phyloP scores from a whole-genome alignment of 805 yeast genomes.

The Nakazawaea wickerhamii region DNA sequence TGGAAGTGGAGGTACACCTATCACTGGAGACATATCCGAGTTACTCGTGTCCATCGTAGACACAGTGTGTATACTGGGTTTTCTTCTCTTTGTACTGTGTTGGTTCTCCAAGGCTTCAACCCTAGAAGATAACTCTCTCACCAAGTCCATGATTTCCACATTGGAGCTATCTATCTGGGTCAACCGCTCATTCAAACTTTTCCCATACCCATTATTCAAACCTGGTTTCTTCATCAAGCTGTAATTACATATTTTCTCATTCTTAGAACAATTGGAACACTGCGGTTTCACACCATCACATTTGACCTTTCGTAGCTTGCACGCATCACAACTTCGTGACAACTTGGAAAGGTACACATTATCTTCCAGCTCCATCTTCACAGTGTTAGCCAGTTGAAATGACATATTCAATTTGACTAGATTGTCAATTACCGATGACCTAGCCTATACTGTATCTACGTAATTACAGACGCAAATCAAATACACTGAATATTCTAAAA shows the following conservation, averaged over 20 bases:
- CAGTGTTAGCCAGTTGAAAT: neutral
- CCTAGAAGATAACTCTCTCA: constrained; percentile 1
- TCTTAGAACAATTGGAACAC: constrained; percentile 16
- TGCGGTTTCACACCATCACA: constrained; percentile 16
- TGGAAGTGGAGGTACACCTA: constrained; percentile 8
- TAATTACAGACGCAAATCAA: too few relatives aligned
- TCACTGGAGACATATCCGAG: neutral
- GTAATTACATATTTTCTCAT: constrained; percentile 15
- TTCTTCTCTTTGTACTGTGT: constrained; percentile 3
- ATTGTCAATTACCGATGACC: too few relatives aligned
- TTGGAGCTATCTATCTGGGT: constrained; percentile 10
- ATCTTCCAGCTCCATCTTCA: neutral
- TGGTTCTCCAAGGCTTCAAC: constrained; percentile 6
- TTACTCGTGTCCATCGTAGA: constrained; percentile 1
- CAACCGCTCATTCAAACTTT: constrained; percentile 18
- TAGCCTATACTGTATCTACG: too few relatives aligned
- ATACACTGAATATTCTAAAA: too few relatives aligned
- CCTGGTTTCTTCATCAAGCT: constrained; percentile 22
- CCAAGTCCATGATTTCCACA: neutral
- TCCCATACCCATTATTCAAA: constrained; percentile 23
- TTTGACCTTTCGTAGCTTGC: constrained; percentile 17
- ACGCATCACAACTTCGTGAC: constrained; percentile 18
- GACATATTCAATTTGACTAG: too few relatives aligned
- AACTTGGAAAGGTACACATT: constrained; percentile 8
- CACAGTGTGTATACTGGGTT: neutral